Evolutionary conservation across 768 basidiomycete species (phyloP), one percentile per base, ranked within the genome.

Genomic region (Cubamyces lactineus): DNA sequence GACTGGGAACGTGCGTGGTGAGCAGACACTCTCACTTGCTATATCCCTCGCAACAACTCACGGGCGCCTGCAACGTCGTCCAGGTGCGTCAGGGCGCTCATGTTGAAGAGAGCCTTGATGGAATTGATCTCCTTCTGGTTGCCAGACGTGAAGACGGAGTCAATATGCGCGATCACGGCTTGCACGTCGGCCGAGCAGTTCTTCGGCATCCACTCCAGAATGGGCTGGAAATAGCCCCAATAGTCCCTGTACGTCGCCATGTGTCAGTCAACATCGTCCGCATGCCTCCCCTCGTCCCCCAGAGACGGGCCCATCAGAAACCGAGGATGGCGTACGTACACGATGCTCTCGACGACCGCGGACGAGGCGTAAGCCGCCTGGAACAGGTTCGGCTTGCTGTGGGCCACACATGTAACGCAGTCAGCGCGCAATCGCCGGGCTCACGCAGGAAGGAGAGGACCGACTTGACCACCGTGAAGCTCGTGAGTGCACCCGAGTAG

Each of bases 171-270:
- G 55, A 91, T 80, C 16, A 86, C 87, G 5, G 80, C 81, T 70
- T 88, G 75, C 30, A 90, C 80, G 67, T 92, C 90, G 0, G 86
- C 81, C 8, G 88, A 89, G 73, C 90, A 92, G 71, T 92, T 91
- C 64, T 68, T 50, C 2, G 88, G 85, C 87, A 89, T 90, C 67
- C 83, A 75, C 65, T 82, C 77, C 16, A 84, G 84, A 65, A 88
- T 83, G 13, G 88, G 88, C 61, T 89, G 88, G 71, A 88, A 90
- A 68, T 90, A 92, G 64, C 77, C 77, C 86, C 86, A 89, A 69
- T 84, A 87, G 70, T 87, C 78, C 16, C 82, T 82, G 59, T 24
- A 40, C 51, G 26, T 28, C 13, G 39, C 49, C 26, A 55, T 53
- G 34, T 16, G 50, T 57, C 48, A 49, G 50, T 57, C 48, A 49